Evolutionary conservation across 2,329 filamentous ascomycete genomes (phyloP), one percentile per base, ranked within the genome.

Genomic region (Aspergillus versicolor): DNA sequence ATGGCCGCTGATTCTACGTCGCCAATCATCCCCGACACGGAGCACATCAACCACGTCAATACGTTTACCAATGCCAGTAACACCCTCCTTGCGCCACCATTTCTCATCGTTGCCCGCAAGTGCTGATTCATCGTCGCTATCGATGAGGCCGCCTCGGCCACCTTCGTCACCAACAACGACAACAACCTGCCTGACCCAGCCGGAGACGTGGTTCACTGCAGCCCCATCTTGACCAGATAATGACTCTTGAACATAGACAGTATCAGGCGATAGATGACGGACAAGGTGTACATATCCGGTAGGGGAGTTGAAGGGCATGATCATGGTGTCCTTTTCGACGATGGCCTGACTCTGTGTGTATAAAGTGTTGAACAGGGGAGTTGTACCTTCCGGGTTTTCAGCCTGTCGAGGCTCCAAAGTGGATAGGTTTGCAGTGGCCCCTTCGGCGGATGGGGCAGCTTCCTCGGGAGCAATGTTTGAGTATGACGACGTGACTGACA

Each of bases 211-310:
- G 19, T 85, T 87, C 24, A 97, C 86, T 27, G 87, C 81, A 58
- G 85, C 84, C 27, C 93, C 93, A 40, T 89, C 83, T 2, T 84
- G 78, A 6, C 93, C 93, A 44, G 88, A 84, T 24, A 97, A 83
- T 3, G 89, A 91, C 68, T 94, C 91, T 68, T 95, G 90, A 11
- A 97, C 82, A 70, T 97, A 97, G 34, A 97, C 85, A 24, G 93
- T 80, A 58, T 96, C 90, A 0, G 93, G 93, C 38, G 88, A 85
- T 6, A 97, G 80, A 71, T 96, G 91, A 51, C 91, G 88, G 27
- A 97, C 82, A 65, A 97, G 91, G 70, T 96, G 90, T 4, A 91
- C 84, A 70, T 94, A 90, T 45, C 92, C 92, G 27, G 85, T 88
- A n/a, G 84, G 78, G 0, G 91, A 90, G 11, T 88, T 94, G 70